Base-by-base conservation (phyloP, 768 basidiomycete species). In the Mrakia hoshinonis region DNA sequence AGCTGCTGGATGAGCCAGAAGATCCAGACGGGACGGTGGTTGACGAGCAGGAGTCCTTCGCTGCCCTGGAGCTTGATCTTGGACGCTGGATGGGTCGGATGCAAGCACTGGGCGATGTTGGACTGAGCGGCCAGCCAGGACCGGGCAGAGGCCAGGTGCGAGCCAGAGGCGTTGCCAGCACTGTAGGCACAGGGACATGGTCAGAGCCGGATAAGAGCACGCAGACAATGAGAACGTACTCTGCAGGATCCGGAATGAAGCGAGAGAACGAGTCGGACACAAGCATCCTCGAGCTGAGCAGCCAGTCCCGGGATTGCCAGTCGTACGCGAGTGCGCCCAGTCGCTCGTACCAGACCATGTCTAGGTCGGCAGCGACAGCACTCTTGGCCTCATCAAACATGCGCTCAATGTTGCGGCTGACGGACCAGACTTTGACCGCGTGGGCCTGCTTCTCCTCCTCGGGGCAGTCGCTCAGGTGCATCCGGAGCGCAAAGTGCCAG, bases 1-100 rank as follows among this genome's bases (percentile, higher is more conserved):
- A 70, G 69, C 52, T 70, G 69, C 51, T 70, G 69, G 12, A 70
- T 60, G 31, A 70, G 34, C 69, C 69, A 70, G 60, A 47, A 70
- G 22, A 70, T 39, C 48, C 58, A 61, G 48, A 70, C 39, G 9
- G 69, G 69, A 24, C 69, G 61, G 26, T 70, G 61, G 62, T 70
- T 64, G 24, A 70, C 48, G 61, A 70, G 61, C 39, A 61, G 26
- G 69, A 31, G 39, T 62, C 46, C 31, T 34, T 20, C 18, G 20
- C 24, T 29, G 34, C 29, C 26, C 60, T 69, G 54, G 38, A 43
- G 43, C 43, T 6, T 15, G 15, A 43, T 43, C 43, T 43, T 43
- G 10, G 36, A 63, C 38, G 47, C n/a, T 24, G 18, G 36, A 34
- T 38, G 52, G 10, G 20, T 47, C 26, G 69, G 69, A 20, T 54